Evolutionary conservation across 345 rosid species (phyloP).

Genomic region (Populus simonii): DNA sequence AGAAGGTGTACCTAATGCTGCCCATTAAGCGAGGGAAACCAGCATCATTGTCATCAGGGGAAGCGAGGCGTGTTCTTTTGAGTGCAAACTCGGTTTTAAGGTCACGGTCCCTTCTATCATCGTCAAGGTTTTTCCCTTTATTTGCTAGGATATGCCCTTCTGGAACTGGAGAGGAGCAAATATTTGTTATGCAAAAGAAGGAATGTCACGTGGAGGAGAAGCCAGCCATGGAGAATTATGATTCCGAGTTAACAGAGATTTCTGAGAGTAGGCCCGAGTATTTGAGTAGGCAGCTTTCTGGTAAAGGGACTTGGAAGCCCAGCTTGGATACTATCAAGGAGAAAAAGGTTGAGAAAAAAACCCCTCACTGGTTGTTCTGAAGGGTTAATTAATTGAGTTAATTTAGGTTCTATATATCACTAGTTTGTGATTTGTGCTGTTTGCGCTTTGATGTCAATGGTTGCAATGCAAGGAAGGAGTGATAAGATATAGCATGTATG

Average conservation of each 20-base stretch:
- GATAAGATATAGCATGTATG: background rate
- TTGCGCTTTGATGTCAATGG: background rate
- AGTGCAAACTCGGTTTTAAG: constrained; percentile 48
- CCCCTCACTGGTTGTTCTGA: constrained; percentile 43
- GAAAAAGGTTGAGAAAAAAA: constrained; percentile 52
- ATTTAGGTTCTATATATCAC: background rate
- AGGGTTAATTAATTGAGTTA: background rate
- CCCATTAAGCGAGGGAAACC: constrained; percentile 53
- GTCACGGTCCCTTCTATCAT: constrained; percentile 28
- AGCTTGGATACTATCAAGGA: constrained; percentile 71
- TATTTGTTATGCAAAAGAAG: constrained; percentile 11
- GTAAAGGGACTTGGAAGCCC: constrained; percentile 76
- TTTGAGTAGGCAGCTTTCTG: constrained; percentile 58
- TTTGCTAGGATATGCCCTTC: constrained; percentile 40
- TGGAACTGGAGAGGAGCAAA: constrained; percentile 11
- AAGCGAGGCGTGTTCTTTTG: constrained; percentile 42
- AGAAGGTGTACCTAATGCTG: constrained; percentile 59
- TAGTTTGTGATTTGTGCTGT: background rate
- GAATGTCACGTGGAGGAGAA: constrained; percentile 1
- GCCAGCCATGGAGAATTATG: background rate
- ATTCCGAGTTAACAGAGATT: constrained; percentile 16
- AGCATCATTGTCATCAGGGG: constrained; percentile 42
- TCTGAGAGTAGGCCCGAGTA: constrained; percentile 44
- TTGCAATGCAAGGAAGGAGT: background rate
- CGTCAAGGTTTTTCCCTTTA: constrained; percentile 49